Evolutionary conservation across 2,329 filamentous ascomycete genomes (phyloP).

Genomic region (Clarireedia sp.): DNA sequence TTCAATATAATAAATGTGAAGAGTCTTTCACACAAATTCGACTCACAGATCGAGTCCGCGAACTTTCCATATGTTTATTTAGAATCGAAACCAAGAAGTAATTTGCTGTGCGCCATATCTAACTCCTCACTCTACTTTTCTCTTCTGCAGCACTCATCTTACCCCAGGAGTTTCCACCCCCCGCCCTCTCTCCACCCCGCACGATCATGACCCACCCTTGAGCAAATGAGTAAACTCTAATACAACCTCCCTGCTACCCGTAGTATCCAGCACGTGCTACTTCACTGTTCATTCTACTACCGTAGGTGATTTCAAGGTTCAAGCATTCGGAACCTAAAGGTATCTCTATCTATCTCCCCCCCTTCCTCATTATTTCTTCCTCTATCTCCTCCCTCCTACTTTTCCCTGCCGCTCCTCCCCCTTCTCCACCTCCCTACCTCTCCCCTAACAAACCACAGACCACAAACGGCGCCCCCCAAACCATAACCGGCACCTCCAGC

Average conservation of each 20-base stretch:
- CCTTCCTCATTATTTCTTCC: too few species aligned
- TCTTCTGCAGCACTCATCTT: not conserved
- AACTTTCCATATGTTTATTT: too few species aligned
- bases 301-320: not conserved
- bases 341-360: not conserved
- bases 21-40: too few species aligned
- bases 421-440: not conserved
- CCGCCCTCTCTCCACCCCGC: not conserved
- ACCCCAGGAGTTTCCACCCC: not conserved
- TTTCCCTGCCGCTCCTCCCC: not conserved
- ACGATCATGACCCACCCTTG: not conserved
- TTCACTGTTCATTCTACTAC: not conserved
- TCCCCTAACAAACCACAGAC: not conserved
- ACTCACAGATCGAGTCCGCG: too few species aligned
- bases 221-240: not conserved
- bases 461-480: not conserved
- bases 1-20: too few species aligned
- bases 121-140: not conserved
- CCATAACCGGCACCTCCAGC: not conserved
- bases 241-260: not conserved
- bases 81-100: too few species aligned
- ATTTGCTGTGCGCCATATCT: too few species aligned
- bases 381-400: not conserved
- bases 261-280: not conserved
- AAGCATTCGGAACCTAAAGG: not conserved